phyloP scores from a whole-genome alignment of 2,329 filamentous ascomycete species.

The Fusarium luffae region DNA sequence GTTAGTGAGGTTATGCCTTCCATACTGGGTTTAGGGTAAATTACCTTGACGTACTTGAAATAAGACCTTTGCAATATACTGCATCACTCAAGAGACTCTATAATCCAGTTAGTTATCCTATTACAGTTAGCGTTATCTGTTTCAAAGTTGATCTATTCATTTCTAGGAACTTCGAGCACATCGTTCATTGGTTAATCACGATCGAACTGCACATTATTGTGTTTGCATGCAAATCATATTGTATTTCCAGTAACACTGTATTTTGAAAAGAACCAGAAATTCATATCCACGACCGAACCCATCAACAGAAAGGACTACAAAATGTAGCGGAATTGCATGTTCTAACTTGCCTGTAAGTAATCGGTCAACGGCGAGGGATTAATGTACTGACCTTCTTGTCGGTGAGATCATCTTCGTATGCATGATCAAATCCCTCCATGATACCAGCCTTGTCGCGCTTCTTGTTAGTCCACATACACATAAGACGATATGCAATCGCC shows the following conservation, averaged over 20 bases:
- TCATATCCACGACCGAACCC: too few relatives aligned
- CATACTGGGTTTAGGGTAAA: background rate
- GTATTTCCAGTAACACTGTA: too few relatives aligned
- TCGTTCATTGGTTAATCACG: background rate
- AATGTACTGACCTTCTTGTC: constrained; percentile 49
- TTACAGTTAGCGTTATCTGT: too few relatives aligned
- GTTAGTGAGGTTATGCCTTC: background rate
- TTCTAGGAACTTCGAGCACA: too few relatives aligned
- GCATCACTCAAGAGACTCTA: rapidly evolving
- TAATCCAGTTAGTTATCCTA: background rate
- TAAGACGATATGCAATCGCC: constrained; percentile 55
- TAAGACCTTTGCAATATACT: background rate
- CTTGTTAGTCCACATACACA: constrained; percentile 58
- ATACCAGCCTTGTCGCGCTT: constrained; percentile 55
- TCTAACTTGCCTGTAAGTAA: constrained; percentile 12
- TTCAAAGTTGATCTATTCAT: too few relatives aligned
- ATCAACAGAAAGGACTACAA: background rate
- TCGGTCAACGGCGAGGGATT: rapidly evolving
- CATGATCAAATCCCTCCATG: constrained; percentile 62
- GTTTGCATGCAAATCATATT: too few relatives aligned
- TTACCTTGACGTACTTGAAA: background rate
- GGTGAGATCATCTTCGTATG: constrained; percentile 64
- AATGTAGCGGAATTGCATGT: constrained; percentile 38
- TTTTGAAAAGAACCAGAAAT: too few relatives aligned
- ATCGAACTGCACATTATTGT: too few relatives aligned